A percentile compares a stretch with the other conserved stretches of the same genome.
Conservation (phyloP, 2,329 filamentous ascomycete genomes). For the Fusarium robinianum region DNA sequence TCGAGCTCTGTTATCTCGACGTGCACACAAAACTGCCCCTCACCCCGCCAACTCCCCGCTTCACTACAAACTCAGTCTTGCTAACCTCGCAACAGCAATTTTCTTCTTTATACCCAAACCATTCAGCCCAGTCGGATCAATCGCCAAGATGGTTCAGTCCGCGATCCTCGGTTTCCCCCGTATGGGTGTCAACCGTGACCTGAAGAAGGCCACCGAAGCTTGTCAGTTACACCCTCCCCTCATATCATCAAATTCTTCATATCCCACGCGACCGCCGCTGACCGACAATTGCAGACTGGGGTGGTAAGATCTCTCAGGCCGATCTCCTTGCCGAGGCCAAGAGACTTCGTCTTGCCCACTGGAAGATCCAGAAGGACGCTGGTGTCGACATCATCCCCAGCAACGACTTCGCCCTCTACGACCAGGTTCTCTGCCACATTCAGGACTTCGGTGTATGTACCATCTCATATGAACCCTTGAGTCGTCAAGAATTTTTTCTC, state of each 20-base stretch:
- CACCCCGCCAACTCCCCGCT: constrained; percentile 34
- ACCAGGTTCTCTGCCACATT: constrained; percentile 97
- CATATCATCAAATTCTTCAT: constrained; percentile 41
- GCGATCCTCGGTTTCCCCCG: constrained; percentile 97
- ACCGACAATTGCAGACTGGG: constrained; percentile 65
- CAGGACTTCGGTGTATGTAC: constrained; percentile 89
- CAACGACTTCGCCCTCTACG: constrained; percentile 99
- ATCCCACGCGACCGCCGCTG: constrained; percentile 16
- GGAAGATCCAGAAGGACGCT: constrained; percentile 99
- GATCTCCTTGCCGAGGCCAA: constrained; percentile 95
- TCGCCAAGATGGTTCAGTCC: constrained; percentile 64
- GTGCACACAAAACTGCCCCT: constrained; percentile 25
- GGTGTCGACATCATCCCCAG: constrained; percentile 97
- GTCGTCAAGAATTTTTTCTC: constrained; percentile 12
- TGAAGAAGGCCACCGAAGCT: constrained; percentile 99
- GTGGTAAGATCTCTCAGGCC: constrained; percentile 87
- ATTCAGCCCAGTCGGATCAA: constrained; percentile 37
- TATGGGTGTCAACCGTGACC: constrained; percentile 97
- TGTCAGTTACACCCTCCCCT: constrained; percentile 56
- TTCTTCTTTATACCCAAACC: constrained; percentile 19
- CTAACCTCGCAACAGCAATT: constrained; percentile 22
- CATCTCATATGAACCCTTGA: neutral
- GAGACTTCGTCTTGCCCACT: constrained; percentile 94
- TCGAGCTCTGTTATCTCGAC: constrained; percentile 5
- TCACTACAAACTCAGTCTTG: constrained; percentile 8